These are phyloP conservation scores for Pluteus cervinus DNA, from an alignment of 768 basidiomycete species.

Conservation along the genomic window DNA sequence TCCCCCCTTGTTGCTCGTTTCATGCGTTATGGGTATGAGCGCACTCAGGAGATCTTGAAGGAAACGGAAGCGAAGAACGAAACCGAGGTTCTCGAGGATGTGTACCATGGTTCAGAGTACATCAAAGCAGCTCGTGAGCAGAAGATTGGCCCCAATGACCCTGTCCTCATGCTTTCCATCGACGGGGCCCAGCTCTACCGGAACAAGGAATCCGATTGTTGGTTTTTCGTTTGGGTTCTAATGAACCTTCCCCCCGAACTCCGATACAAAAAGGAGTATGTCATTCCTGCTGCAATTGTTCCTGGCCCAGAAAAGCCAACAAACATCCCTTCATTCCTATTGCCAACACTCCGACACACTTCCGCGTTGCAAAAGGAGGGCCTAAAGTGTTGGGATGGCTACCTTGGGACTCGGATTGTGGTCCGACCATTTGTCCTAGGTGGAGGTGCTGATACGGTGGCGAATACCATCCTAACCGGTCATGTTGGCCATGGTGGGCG, in stretches of 20 bases:
- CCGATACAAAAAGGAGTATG: conserved; percentile 16
- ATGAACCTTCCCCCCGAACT: conserved; percentile 17
- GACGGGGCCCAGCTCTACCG: conserved; percentile 38
- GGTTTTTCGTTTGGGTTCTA: conserved; percentile 37
- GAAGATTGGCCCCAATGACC: conserved; percentile 23
- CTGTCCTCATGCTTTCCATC: conserved; percentile 25
- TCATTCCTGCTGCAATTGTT: conserved; percentile 17
- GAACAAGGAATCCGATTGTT: conserved; percentile 33
- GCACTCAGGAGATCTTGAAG: no score
- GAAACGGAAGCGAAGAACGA: no score
- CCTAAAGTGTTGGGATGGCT: neutral
- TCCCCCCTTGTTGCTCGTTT: no score
- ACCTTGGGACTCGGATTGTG: neutral
- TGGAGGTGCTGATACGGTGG: conserved; percentile 1
- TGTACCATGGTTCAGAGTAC: conserved; percentile 22
- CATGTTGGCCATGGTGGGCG: conserved; percentile 26
- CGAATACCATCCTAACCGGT: conserved; percentile 27
- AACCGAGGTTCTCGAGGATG: no score
- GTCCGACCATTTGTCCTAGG: no score
- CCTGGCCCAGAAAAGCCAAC: conserved; percentile 22
- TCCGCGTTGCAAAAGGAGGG: no score
- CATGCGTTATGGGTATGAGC: no score
- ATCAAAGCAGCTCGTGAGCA: conserved; percentile 13
- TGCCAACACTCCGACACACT: conserved; percentile 8
- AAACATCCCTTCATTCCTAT: conserved; percentile 17